A percentile compares a stretch with the other conserved stretches of the same genome.
These are phyloP conservation scores for Fraxinus pennsylvanica DNA, from an alignment of 257 asterid species.

Conservation along the genomic window DNA sequence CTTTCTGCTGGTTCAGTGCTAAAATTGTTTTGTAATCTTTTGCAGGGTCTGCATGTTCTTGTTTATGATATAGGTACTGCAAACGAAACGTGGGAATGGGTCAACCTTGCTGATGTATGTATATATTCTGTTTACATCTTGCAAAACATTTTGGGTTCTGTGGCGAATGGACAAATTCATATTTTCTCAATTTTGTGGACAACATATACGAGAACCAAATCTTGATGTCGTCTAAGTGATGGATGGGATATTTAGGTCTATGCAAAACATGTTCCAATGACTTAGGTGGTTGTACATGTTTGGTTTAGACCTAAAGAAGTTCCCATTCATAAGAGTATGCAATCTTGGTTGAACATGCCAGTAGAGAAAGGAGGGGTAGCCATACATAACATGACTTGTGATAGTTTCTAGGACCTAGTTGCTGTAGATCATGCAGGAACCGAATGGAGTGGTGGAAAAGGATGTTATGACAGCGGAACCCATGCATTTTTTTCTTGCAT, in stretches of 20 bases:
- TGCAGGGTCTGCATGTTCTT: constrained; percentile 70
- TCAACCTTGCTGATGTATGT: constrained; percentile 69
- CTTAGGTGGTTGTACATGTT: not conserved
- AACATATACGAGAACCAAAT: not conserved
- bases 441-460: not conserved
- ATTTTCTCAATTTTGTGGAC: not conserved
- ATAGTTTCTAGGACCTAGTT: not conserved
- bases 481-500: not conserved
- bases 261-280: not conserved
- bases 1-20: constrained; percentile 23
- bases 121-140: constrained; percentile 20
- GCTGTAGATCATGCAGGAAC: not conserved
- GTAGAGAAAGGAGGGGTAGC: not conserved
- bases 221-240: not conserved
- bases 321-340: not conserved
- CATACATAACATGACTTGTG: not conserved
- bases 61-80: constrained; percentile 62
- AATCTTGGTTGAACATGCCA: not conserved
- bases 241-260: not conserved
- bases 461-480: not conserved
- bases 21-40: constrained; percentile 24
- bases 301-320: not conserved
- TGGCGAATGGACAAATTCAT: not conserved
- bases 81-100: constrained; percentile 74
- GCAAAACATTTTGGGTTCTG: not conserved